Percentiles rank a stretch among this genome's conserved stretches.
phyloP scores from a whole-genome alignment of 768 basidiomycete species.

The Tulasnella sp. region DNA sequence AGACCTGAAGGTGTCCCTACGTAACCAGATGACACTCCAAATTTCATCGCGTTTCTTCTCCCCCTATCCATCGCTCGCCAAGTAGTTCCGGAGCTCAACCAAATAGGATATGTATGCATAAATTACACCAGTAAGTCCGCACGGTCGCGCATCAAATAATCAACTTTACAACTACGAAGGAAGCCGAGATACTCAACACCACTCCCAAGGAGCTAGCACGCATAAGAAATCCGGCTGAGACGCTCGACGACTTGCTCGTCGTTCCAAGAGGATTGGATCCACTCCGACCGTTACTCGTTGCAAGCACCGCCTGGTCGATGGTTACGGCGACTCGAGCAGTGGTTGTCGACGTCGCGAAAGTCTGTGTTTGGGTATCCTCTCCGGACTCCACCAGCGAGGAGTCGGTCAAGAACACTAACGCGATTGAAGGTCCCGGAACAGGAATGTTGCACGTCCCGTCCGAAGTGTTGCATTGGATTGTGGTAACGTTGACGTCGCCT shows the following conservation, averaged over 20 bases:
- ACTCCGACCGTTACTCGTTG: background rate
- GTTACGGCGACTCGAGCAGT: background rate
- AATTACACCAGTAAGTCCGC: too few relatives aligned
- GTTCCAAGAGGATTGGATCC: background rate
- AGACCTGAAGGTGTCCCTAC: too few relatives aligned
- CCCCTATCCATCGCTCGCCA: too few relatives aligned
- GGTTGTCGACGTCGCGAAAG: background rate
- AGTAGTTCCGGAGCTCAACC: too few relatives aligned
- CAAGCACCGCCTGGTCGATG: background rate
- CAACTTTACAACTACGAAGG: background rate
- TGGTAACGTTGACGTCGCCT: background rate
- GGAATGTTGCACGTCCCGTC: background rate
- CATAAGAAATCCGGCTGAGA: background rate
- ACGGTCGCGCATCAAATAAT: too few relatives aligned
- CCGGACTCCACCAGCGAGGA: background rate
- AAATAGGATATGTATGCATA: too few relatives aligned
- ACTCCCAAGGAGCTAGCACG: background rate
- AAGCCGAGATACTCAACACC: background rate
- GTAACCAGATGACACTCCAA: too few relatives aligned
- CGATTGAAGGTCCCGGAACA: conserved; percentile 7
- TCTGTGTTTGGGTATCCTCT: background rate
- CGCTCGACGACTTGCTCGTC: background rate
- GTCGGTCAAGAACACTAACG: conserved; percentile 13
- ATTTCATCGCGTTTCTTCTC: too few relatives aligned
- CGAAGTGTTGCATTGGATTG: conserved; percentile 5